phyloP scores from a whole-genome alignment of 2,329 filamentous ascomycete species.

The Venturia asperata region DNA sequence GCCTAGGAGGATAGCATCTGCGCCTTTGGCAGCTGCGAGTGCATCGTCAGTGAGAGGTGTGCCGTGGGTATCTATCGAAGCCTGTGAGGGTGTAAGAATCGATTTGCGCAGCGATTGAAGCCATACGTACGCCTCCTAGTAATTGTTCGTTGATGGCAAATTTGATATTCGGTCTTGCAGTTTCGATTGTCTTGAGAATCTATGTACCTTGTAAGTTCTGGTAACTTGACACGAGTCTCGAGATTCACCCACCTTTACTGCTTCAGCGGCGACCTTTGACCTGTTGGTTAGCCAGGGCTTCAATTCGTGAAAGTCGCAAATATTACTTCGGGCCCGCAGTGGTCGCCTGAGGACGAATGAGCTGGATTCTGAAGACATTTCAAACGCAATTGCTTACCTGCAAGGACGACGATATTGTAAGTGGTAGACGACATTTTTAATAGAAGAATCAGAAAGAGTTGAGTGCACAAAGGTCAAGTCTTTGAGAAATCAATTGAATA shows the following conservation, averaged over 20 bases:
- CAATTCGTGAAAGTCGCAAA: neutral
- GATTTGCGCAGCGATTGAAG: neutral
- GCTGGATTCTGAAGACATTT: neutral
- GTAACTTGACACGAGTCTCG: neutral
- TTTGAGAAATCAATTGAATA: too few relatives aligned
- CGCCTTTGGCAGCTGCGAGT: constrained; percentile 72
- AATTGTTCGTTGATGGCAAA: constrained; percentile 90
- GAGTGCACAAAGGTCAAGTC: too few relatives aligned
- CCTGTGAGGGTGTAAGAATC: constrained; percentile 43
- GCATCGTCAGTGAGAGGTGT: constrained; percentile 74
- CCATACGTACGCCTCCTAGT: constrained; percentile 72
- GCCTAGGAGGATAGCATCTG: constrained; percentile 84
- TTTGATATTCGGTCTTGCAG: constrained; percentile 60
- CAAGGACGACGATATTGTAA: constrained; percentile 36
- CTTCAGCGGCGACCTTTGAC: constrained; percentile 71
- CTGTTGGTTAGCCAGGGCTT: constrained; percentile 21
- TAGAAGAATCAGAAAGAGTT: neutral
- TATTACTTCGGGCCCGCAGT: constrained; percentile 36
- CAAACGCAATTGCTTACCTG: constrained; percentile 28
- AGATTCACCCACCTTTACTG: constrained; percentile 60
- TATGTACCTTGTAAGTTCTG: constrained; percentile 31
- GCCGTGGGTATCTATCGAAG: constrained; percentile 78
- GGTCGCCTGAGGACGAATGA: constrained; percentile 32
- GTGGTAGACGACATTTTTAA: neutral
- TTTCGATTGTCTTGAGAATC: constrained; percentile 74